Base-by-base conservation (phyloP, 768 basidiomycete genomes). In the Leccinellum luteum region DNA sequence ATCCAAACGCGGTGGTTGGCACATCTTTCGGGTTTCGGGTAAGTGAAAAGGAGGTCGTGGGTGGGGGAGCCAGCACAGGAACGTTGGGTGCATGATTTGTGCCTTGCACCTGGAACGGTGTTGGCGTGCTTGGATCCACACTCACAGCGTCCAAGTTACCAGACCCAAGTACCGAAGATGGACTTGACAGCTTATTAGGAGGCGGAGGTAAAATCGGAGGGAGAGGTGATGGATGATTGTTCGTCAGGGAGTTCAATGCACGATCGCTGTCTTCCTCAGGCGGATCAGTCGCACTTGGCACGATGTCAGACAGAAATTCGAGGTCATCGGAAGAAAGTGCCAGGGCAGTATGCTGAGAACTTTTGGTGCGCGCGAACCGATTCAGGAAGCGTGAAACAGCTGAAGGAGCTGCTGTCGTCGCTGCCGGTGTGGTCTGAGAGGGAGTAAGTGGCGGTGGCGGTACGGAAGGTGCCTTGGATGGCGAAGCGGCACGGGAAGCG, bases 351-450 rank as follows among this genome's bases (percentile, higher is more conserved):
- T 77, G 76, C 31, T 74, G 72, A 49, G 75, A 56, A 27, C 67
- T 60, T 48, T 74, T 77, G 27, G 73, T 72, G 21, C 84, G 81
- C 8, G 85, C 85, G 70, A 95, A 90, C 49, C 90, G 83, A 51
- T 81, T 84, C 49, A 94, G 77, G 69, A 95, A 94, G 5, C 93
- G 84, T 12, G 92, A 91, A 31, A 94, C 89, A 8, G 84, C 90
- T 0, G 93, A 91, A 28, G 83, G 76, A 14, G 79, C 68, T 5
- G 77, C 66, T 45, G 51, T 13, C 7, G 59, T 43, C 45, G 54
- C 41, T 19, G 45, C 34, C 34, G 49, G 41, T 19, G 58, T 15
- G 14, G 53, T 13, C 4, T 57, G 60, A 48, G 55, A 25, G 28
- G 59, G 53, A 21, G 58, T 10, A 8, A 60, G 35, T 48, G 60